These are phyloP conservation scores for Prunus yedoensis DNA, from an alignment of 331 rosid genomes.

Conservation along the genomic window DNA sequence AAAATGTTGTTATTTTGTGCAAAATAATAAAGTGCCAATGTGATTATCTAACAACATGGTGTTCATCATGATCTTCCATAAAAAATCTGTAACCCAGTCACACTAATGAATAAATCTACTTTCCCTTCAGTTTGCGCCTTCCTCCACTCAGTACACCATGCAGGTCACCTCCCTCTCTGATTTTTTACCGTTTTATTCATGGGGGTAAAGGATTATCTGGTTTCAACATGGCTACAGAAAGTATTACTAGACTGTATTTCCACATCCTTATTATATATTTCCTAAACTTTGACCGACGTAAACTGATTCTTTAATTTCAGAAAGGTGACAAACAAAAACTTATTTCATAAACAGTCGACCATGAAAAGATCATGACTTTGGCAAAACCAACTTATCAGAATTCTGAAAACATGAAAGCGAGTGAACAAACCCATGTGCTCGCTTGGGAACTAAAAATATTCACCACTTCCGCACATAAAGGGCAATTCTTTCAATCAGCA, in stretches of 20 bases:
- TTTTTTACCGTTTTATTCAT: background rate
- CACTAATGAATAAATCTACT: background rate
- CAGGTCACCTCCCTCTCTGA: background rate
- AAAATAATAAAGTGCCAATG: constrained; percentile 1
- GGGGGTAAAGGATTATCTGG: background rate
- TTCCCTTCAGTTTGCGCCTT: background rate
- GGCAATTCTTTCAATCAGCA: background rate
- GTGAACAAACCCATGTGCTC: background rate
- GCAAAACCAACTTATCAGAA: background rate
- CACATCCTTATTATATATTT: background rate
- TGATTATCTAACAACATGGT: background rate
- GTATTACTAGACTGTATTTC: background rate
- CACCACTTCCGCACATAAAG: background rate
- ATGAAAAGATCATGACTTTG: background rate
- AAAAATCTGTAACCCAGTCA: background rate
- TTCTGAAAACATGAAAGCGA: background rate
- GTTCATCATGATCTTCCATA: background rate
- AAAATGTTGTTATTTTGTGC: background rate
- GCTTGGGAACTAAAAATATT: background rate
- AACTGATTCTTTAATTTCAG: background rate
- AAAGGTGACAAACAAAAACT: background rate
- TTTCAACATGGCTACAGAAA: constrained; percentile 3
- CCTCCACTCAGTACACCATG: background rate
- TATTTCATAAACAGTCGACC: background rate
- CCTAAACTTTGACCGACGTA: background rate